Conservation (phyloP, 2,329 filamentous ascomycete genomes). For the Fusarium avenaceum region DNA sequence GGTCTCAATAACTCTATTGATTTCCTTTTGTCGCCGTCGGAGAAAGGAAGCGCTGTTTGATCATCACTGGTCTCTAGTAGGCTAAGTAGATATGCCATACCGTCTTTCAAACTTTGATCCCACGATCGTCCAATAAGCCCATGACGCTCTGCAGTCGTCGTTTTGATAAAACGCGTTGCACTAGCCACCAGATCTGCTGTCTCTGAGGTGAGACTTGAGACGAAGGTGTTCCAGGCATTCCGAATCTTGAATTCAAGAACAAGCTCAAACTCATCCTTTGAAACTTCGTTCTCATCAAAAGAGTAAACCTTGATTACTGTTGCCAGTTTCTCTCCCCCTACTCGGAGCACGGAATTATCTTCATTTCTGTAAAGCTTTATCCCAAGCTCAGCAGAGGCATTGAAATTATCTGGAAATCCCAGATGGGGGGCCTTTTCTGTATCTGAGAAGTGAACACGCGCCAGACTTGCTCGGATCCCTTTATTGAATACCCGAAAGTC, state of each 20-base stretch:
- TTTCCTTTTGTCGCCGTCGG: accelerated
- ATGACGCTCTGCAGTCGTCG: background rate
- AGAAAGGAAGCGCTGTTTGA: background rate
- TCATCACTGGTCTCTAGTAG: background rate
- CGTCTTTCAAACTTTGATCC: background rate
- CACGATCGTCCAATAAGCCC: background rate
- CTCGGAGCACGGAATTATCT: background rate
- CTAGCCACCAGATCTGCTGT: background rate
- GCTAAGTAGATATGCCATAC: background rate
- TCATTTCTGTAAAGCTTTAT: background rate
- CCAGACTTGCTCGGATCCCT: slow-evolving; percentile 3
- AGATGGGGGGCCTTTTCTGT: background rate
- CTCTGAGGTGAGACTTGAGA: background rate
- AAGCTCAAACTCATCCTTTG: slow-evolving; percentile 4
- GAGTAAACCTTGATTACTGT: background rate
- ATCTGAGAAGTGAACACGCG: background rate
- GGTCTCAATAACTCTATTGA: background rate
- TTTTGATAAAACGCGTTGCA: background rate
- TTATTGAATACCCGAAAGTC: slow-evolving; percentile 4
- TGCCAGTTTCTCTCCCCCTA: background rate
- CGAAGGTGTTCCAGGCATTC: background rate
- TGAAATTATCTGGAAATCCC: background rate
- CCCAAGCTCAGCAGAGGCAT: background rate
- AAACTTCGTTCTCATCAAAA: slow-evolving; percentile 1
- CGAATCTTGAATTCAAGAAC: background rate